Conservation (phyloP, 208 protist species). For the Trichomonas tenax region DNA sequence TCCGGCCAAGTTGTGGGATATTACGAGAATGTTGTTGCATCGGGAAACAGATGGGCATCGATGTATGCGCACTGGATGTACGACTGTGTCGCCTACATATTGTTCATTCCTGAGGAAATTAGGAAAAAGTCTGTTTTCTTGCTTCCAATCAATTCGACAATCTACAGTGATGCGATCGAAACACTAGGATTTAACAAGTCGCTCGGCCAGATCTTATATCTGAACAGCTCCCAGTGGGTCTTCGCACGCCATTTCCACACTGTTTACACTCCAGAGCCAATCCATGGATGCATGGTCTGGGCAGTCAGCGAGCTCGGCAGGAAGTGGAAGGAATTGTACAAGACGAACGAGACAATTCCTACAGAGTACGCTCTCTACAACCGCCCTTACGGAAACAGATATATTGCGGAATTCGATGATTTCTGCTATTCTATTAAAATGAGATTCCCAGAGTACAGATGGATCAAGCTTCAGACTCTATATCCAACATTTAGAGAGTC, state of each 20-base stretch:
- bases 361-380: neutral
- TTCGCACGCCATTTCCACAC: neutral
- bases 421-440: neutral
- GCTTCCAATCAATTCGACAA: neutral
- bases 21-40: neutral
- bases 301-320: neutral
- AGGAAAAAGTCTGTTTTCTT: neutral
- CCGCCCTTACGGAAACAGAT: neutral
- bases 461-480: neutral
- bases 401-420: neutral
- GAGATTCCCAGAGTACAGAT: neutral
- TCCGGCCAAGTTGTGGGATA: neutral
- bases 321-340: neutral
- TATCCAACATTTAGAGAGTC: neutral
- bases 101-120: neutral
- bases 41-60: neutral
- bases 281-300: neutral
- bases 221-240: neutral
- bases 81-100: neutral
- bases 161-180: neutral
- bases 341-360: neutral
- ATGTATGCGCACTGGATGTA: neutral
- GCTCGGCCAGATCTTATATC: neutral
- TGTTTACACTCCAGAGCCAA: neutral
- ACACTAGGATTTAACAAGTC: neutral